These are phyloP conservation scores for Saccharomycopsis hybrid DNA, from an alignment of 1,139 yeast genomes.

Conservation along the genomic window DNA sequence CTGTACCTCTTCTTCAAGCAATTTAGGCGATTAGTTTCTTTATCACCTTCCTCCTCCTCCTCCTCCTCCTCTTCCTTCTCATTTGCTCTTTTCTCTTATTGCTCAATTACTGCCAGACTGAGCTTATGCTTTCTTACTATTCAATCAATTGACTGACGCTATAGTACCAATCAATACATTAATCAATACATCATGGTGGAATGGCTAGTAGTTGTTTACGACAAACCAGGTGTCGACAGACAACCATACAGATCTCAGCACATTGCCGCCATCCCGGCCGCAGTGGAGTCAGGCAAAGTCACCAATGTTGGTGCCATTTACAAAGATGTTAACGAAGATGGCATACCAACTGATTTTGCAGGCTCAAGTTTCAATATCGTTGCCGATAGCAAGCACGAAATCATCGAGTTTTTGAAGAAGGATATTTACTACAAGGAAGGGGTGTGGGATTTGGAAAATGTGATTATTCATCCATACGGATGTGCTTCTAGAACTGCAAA, in stretches of 20 bases:
- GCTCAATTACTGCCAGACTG: too few species aligned
- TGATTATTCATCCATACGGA: conserved; percentile 50
- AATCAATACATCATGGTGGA: too few species aligned
- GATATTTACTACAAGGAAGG: conserved; percentile 63
- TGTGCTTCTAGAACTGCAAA: conserved; percentile 40
- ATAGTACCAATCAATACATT: too few species aligned
- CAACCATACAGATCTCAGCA: conserved; percentile 51
- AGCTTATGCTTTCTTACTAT: too few species aligned
- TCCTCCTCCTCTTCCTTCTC: too few species aligned
- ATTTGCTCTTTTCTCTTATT: too few species aligned
- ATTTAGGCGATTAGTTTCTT: too few species aligned
- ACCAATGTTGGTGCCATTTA: conserved; percentile 63
- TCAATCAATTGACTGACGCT: too few species aligned
- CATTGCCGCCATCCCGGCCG: conserved; percentile 45
- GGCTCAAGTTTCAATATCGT: conserved; percentile 62
- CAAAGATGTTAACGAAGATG: conserved; percentile 36
- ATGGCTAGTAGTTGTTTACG: conserved; percentile 67
- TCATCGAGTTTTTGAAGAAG: conserved; percentile 51
- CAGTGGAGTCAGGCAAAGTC: conserved; percentile 48
- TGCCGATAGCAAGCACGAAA: conserved; percentile 60
- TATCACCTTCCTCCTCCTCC: too few species aligned
- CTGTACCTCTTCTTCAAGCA: too few species aligned
- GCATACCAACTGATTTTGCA: conserved; percentile 48
- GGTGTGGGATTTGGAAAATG: conserved; percentile 69
- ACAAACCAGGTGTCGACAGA: conserved; percentile 60